Base-by-base conservation (phyloP, 1,284 basidiomycete species). In the Cryptococcus depauperatus region DNA sequence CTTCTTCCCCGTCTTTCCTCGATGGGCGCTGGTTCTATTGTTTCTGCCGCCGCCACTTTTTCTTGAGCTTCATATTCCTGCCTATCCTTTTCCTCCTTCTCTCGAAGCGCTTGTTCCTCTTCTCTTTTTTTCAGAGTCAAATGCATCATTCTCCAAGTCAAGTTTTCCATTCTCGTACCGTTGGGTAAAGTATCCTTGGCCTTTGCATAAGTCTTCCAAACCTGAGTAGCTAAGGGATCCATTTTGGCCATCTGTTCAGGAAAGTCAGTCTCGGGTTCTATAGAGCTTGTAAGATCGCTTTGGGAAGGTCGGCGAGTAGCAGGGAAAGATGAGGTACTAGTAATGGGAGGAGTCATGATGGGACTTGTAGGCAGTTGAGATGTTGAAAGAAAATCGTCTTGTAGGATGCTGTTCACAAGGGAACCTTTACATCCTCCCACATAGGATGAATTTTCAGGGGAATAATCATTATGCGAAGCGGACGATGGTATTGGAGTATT, bases 71-170 rank as follows among this genome's bases (percentile, higher is more conserved):
- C 43, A 9, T 23, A 21, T 14, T 47, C 41, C 35, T 52, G 45
- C 30, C 50, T 51, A 35, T 54, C 55, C 35, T 22, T 37, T 16
- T 40, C 38, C 35, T 52, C 47, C 28, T 50, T 50, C 39, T 55
- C 55, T 37, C 27, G 35, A 13, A 33, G 43, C 4, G 55, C 58
- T 4, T 47, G 51, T 29, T 47, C 43, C 22, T 64, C 61, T 29
- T 64, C 62, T 41, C 63, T 60, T 34, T 62, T 60, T 54, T 66
- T 62, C 34, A 66, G 52, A 75, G 87, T 91, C 62, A 98, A 75
- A 35, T 91, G 85, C 92, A 96, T 96, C 87, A 97, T 88, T 51
- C 95, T 75, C 93, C 93, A 96, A 0, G 91, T 95, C 43, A 96
- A 69, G 64, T 95, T 96, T 74, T 97, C 93, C 89, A 97, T 92